Evolutionary conservation across 495 filamentous ascomycete species (phyloP), one percentile per base, ranked within the genome.

Genomic region (Cryomyces minteri): DNA sequence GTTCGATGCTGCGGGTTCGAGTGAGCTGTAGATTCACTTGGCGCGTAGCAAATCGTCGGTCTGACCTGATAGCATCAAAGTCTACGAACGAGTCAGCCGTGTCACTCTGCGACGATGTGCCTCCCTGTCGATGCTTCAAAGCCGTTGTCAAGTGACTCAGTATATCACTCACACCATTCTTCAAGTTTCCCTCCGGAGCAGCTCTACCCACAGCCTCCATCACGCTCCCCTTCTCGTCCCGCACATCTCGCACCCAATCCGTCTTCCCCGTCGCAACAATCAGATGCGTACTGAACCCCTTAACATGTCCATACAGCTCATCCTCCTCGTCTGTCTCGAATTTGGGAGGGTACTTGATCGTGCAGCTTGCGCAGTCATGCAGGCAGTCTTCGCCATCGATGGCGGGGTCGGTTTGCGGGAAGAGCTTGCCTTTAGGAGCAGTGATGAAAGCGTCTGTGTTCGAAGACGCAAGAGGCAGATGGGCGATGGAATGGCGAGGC

Each of bases 261-360:
- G 79, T 77, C 67, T 95, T 93, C 37, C 87, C 86, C 2, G 90
- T 98, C 8, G 88, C 90, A 12, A 98, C 85, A 36, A 98, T 69
- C 45, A 93, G 55, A 60, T 98, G 90, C 12, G 84, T 88, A 43
- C 75, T 75, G 80, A 85, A 98, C 7, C 79, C 84, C 50, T 90
- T 86, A 34, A 96, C 74, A 40, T 82, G 68, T 4, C 90, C 90
- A 57, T 90, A 96, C 31, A 98, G 63, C 55, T 81, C 67, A 48
- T 90, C 82, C 25, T 70, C 63, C 54, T 82, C 73, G 45, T 96
- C 84, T 43, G 94, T 74, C 5, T 71, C 71, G 59, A 77, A 82
- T 48, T 73, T 74, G 47, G 78, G 74, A 5, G 88, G 88, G 57
- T 85, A 85, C 42, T 73, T 69, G 34, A 88, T 68, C 0, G 73